A percentile compares a stretch with the other conserved stretches of the same genome.
Conservation (phyloP, 441 rosid genomes). For the Syzygium syzygioides region DNA sequence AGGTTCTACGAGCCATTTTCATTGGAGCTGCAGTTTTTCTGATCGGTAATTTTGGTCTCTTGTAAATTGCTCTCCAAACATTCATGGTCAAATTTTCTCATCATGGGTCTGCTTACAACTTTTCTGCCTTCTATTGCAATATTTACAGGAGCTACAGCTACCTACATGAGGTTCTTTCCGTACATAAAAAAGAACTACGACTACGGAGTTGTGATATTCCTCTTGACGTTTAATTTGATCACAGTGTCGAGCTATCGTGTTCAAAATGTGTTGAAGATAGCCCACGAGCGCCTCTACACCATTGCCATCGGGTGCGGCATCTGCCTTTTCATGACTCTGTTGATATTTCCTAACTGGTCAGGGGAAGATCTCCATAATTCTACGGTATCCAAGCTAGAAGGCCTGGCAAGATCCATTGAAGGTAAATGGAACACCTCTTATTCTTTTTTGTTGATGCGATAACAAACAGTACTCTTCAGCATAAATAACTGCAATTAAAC, state of each 20-base stretch:
- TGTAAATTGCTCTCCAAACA: background rate
- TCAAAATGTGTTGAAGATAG: slow-evolving; percentile 49
- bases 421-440: slow-evolving; percentile 24
- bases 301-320: slow-evolving; percentile 67
- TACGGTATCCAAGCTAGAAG: slow-evolving; percentile 66
- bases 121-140: background rate
- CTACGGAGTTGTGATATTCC: slow-evolving; percentile 80
- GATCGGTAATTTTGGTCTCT: slow-evolving; percentile 36
- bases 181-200: slow-evolving; percentile 78
- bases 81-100: background rate
- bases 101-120: background rate
- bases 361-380: slow-evolving; percentile 79
- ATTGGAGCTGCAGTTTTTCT: slow-evolving; percentile 61
- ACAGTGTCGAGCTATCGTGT: slow-evolving; percentile 75
- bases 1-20: slow-evolving; percentile 53
- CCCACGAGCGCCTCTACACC: slow-evolving; percentile 61
- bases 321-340: slow-evolving; percentile 62
- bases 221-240: slow-evolving; percentile 73
- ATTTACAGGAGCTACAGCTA: slow-evolving; percentile 51
- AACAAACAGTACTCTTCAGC: background rate
- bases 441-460: background rate
- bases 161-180: slow-evolving; percentile 75
- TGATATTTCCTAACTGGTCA: slow-evolving; percentile 80
- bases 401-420: slow-evolving; percentile 64
- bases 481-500: background rate